These are phyloP conservation scores for Pontederia crassipes DNA, from an alignment of 176 grass and related monocot species.

Conservation along the genomic window DNA sequence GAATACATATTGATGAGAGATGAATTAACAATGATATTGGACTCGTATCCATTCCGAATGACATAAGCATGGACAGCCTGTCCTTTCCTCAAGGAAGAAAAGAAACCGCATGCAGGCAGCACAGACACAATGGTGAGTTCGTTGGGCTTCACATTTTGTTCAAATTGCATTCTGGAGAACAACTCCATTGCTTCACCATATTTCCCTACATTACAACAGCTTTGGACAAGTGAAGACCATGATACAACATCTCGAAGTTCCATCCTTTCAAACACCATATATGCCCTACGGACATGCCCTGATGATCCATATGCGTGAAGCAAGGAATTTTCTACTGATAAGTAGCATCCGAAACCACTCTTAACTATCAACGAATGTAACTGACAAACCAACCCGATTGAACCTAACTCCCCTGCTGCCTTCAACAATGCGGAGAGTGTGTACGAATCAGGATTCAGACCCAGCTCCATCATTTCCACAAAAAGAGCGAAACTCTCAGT, in stretches of 20 bases:
- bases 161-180: conserved; percentile 17
- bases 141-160: conserved; percentile 7
- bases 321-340: conserved; percentile 20
- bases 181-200: conserved; percentile 7
- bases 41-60: conserved; percentile 8
- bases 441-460: conserved; percentile 15
- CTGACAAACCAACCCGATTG: background rate
- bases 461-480: conserved; percentile 1
- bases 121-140: conserved; percentile 16
- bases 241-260: conserved; percentile 14
- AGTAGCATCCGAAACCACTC: background rate
- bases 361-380: conserved; percentile 12
- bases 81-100: conserved; percentile 22
- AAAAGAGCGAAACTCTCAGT: conserved; percentile 1
- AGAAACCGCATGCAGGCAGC: conserved; percentile 21
- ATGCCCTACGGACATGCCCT: background rate
- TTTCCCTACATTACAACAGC: conserved; percentile 1
- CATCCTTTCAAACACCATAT: conserved; percentile 16
- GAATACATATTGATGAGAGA: conserved; percentile 16
- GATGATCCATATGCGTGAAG: conserved; percentile 18
- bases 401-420: conserved; percentile 2
- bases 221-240: conserved; percentile 16
- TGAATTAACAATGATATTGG: conserved; percentile 8
- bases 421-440: conserved; percentile 16
- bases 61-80: conserved; percentile 17